Evolutionary conservation across 2,329 filamentous ascomycete genomes (phyloP).

Genomic region (Colletotrichum phormii): DNA sequence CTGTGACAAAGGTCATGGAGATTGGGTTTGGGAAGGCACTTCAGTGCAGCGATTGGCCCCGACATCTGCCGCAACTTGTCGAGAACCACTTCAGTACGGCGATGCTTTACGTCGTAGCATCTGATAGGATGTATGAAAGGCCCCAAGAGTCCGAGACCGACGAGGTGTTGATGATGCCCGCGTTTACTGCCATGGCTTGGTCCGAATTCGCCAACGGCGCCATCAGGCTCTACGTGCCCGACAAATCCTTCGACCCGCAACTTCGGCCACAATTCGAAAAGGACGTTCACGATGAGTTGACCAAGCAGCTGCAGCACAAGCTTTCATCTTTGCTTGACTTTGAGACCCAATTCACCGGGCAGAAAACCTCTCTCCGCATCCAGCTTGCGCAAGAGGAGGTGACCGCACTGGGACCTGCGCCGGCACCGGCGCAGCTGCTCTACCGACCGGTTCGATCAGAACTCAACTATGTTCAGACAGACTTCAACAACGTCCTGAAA

Average conservation of each 20-base stretch:
- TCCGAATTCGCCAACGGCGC: slow-evolving; percentile 79
- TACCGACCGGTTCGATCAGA: slow-evolving; percentile 78
- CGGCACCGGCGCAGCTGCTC: slow-evolving; percentile 72
- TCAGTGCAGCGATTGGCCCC: slow-evolving; percentile 46
- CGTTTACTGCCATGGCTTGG: slow-evolving; percentile 68
- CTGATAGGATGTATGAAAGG: slow-evolving; percentile 41
- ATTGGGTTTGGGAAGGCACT: neutral
- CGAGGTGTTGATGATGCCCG: neutral
- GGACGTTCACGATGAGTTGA: slow-evolving; percentile 66
- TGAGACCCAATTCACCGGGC: slow-evolving; percentile 75
- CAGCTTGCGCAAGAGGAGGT: slow-evolving; percentile 73
- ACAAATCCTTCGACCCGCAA: slow-evolving; percentile 86
- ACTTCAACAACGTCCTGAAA: slow-evolving; percentile 82
- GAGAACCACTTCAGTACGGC: slow-evolving; percentile 58
- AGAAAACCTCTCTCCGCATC: slow-evolving; percentile 74
- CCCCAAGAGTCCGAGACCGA: neutral
- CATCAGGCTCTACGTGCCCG: slow-evolving; percentile 85
- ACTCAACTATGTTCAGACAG: slow-evolving; percentile 79
- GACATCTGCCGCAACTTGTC: slow-evolving; percentile 53
- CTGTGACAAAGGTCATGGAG: neutral
- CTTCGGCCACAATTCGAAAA: slow-evolving; percentile 74
- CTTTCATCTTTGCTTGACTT: slow-evolving; percentile 73
- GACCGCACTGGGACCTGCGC: slow-evolving; percentile 71
- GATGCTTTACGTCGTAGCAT: slow-evolving; percentile 56
- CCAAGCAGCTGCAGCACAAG: slow-evolving; percentile 64